phyloP scores from a whole-genome alignment of 2,329 filamentous ascomycete species.

The Talaromyces verruculosus region DNA sequence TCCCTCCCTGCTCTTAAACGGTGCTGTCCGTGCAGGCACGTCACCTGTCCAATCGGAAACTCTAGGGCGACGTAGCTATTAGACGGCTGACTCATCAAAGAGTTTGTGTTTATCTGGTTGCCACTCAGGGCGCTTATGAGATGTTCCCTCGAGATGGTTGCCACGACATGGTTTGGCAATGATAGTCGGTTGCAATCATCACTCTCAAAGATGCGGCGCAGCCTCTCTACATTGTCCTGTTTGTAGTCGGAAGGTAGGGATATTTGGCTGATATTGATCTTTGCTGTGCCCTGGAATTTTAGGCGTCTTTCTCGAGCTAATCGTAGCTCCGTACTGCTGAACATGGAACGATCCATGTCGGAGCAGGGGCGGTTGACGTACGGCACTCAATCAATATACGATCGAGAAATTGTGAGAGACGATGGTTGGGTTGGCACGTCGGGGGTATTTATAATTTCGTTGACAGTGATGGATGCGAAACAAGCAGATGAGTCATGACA shows the following conservation, averaged over 20 bases:
- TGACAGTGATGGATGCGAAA: neutral
- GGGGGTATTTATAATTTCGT: neutral
- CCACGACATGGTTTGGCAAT: neutral
- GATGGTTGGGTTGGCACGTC: neutral
- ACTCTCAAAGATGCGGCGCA: constrained; percentile 28
- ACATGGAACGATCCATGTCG: neutral
- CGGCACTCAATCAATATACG: no score
- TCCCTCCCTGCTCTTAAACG: neutral
- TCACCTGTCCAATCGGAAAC: neutral
- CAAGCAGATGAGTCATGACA: neutral
- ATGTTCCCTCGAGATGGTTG: neutral
- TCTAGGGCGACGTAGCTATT: neutral
- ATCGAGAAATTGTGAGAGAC: neutral
- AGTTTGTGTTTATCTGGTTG: neutral
- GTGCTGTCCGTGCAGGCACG: neutral
- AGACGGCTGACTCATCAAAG: neutral
- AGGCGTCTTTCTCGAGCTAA: constrained; percentile 4
- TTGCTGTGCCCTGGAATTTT: constrained; percentile 30
- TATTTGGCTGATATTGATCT: constrained; percentile 28
- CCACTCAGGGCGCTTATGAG: neutral
- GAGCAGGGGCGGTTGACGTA: no score
- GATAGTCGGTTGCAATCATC: neutral
- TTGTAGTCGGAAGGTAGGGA: constrained; percentile 13
- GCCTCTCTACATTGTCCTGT: constrained; percentile 26
- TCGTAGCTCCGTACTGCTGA: neutral